phyloP scores from a whole-genome alignment of 306 rosid species.

The Citrullus amarus region DNA sequence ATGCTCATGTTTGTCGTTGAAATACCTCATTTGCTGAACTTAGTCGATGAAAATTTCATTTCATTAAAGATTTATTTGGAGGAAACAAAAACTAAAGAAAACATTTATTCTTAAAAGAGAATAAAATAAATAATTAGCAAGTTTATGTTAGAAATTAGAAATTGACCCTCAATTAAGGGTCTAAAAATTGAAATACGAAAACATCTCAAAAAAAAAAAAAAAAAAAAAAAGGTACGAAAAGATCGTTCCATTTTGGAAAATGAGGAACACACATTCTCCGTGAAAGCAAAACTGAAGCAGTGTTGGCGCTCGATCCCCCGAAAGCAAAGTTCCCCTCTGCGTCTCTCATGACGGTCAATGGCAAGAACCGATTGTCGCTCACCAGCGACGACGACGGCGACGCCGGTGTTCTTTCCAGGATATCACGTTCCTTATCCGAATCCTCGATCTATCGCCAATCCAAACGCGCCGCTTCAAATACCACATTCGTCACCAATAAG shows the following conservation, averaged over 20 bases:
- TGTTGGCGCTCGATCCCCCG: neutral
- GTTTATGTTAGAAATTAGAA: too few species aligned
- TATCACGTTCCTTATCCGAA: neutral
- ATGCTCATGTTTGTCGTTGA: too few species aligned
- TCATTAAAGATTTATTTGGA: too few species aligned
- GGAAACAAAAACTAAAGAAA: too few species aligned
- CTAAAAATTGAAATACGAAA: too few species aligned
- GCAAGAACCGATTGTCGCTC: neutral
- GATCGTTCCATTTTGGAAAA: neutral
- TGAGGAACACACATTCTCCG: neutral
- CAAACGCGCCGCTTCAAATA: neutral
- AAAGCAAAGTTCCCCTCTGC: neutral
- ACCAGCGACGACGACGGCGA: neutral
- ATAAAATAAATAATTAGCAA: too few species aligned
- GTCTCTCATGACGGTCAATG: conserved; percentile 1
- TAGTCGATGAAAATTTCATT: too few species aligned
- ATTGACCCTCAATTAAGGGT: too few species aligned
- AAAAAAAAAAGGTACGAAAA: neutral
- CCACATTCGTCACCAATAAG: conserved; percentile 36
- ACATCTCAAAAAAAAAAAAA: too few species aligned
- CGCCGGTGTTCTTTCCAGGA: neutral
- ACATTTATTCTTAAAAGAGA: too few species aligned
- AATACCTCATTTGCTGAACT: too few species aligned
- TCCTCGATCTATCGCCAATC: neutral
- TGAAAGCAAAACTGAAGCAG: neutral